A percentile compares a stretch with the other conserved stretches of the same genome.
Conservation (phyloP, 192 early-diverging fungal genomes). For the Obelidium mucronatum region DNA sequence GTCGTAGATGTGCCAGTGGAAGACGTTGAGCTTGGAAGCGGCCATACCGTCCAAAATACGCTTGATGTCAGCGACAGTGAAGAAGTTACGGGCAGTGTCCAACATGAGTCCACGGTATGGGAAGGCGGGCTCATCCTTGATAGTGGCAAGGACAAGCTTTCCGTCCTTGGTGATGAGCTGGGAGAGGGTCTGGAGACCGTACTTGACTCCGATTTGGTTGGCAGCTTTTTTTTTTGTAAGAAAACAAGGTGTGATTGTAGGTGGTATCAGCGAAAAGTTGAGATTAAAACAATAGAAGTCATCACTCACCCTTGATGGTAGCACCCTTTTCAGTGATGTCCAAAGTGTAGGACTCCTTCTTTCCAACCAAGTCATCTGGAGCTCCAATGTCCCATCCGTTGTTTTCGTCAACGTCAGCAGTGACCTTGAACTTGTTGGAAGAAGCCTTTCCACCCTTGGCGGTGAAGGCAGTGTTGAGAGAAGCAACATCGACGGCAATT, state of each 20-base stretch:
- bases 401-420: background rate
- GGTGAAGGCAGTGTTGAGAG: background rate
- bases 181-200: conserved; percentile 74
- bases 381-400: background rate
- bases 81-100: conserved; percentile 50
- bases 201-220: conserved; percentile 71
- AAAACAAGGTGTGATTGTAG: no score
- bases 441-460: background rate
- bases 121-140: conserved; percentile 18
- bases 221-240: background rate
- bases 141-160: background rate
- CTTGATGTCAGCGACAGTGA: conserved; percentile 32
- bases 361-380: background rate
- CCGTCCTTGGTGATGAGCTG: conserved; percentile 59
- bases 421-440: background rate
- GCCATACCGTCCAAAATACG: conserved; percentile 26
- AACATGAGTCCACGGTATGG: conserved; percentile 45
- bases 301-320: conserved; percentile 39
- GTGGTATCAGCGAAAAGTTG: no score
- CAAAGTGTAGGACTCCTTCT: conserved; percentile 4
- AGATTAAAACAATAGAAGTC: background rate
- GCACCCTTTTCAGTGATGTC: background rate
- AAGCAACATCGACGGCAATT: no score
- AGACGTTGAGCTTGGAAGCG: conserved; percentile 32
- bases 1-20: conserved; percentile 54